These are phyloP conservation scores for Hylodesmum podocarpum DNA, from an alignment of 306 rosid genomes.

Conservation along the genomic window DNA sequence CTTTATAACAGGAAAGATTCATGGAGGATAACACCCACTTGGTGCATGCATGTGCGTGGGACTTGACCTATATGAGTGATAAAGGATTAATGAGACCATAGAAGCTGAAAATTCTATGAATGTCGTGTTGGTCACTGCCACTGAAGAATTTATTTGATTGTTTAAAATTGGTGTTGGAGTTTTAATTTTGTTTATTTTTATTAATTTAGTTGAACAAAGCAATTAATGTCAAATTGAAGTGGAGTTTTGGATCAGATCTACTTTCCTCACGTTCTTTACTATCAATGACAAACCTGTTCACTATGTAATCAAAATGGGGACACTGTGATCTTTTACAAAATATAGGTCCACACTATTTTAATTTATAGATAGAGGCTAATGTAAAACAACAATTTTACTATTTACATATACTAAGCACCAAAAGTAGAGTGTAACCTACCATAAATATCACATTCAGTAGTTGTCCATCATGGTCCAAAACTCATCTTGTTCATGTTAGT, in stretches of 20 bases:
- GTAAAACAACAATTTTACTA: background rate
- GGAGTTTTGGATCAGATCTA: background rate
- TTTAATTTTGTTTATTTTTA: too few relatives aligned
- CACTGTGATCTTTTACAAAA: background rate
- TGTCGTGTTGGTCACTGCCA: slow-evolving; percentile 32
- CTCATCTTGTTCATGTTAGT: background rate
- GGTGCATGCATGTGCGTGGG: slow-evolving; percentile 34
- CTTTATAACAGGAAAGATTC: too few relatives aligned
- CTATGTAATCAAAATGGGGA: background rate
- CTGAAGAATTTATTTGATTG: background rate
- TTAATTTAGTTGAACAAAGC: background rate
- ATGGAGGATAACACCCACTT: slow-evolving; percentile 36
- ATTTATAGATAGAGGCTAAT: background rate
- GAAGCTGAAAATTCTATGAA: slow-evolving; percentile 20
- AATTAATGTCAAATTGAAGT: background rate
- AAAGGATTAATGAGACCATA: slow-evolving; percentile 37
- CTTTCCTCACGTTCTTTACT: background rate
- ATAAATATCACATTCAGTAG: background rate
- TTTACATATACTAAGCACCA: background rate
- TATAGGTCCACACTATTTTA: background rate
- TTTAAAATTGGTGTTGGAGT: background rate
- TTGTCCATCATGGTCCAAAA: background rate
- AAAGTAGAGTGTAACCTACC: background rate
- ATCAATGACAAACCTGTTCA: background rate
- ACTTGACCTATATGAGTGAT: slow-evolving; percentile 20